These are phyloP conservation scores for Thamnidium elegans DNA, from an alignment of 192 early-diverging fungal species.

Conservation along the genomic window DNA sequence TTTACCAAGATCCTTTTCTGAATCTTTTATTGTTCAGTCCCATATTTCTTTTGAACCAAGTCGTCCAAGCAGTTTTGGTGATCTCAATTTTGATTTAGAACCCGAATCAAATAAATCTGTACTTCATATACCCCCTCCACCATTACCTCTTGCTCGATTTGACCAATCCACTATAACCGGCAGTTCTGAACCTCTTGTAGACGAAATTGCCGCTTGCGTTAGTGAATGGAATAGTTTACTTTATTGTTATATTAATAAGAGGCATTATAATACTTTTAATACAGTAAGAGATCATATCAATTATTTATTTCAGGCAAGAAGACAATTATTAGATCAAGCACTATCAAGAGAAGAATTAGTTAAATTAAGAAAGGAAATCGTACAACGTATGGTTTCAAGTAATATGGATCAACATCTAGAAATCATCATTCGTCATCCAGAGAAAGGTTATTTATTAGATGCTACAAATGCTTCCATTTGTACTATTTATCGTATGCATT, in stretches of 20 bases:
- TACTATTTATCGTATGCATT: slow-evolving; percentile 56
- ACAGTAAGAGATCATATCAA: slow-evolving; percentile 54
- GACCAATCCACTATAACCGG: slow-evolving; percentile 53
- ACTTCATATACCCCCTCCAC: slow-evolving; percentile 25
- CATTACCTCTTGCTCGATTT: slow-evolving; percentile 42
- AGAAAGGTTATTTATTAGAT: slow-evolving; percentile 54
- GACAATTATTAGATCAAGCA: slow-evolving; percentile 58
- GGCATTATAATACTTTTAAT: slow-evolving; percentile 54
- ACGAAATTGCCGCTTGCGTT: slow-evolving; percentile 63
- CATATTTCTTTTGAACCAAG: background rate
- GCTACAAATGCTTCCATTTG: slow-evolving; percentile 54
- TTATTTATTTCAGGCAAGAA: slow-evolving; percentile 55
- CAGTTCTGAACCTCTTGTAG: slow-evolving; percentile 55
- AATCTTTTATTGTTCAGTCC: slow-evolving; percentile 5
- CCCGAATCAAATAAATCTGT: background rate
- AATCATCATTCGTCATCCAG: slow-evolving; percentile 59
- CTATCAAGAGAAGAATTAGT: slow-evolving; percentile 58
- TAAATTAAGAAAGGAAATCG: slow-evolving; percentile 49
- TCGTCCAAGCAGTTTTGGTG: slow-evolving; percentile 19
- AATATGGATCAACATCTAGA: slow-evolving; percentile 53
- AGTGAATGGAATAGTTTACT: slow-evolving; percentile 59
- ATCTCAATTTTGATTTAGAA: slow-evolving; percentile 4
- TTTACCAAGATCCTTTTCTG: slow-evolving; percentile 11
- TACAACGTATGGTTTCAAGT: slow-evolving; percentile 52
- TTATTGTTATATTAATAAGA: slow-evolving; percentile 48